Percentiles rank a stretch among this genome's conserved stretches.
phyloP scores from a whole-genome alignment of 2,329 filamentous ascomycete species.

The Arthrobotrys megalospora region DNA sequence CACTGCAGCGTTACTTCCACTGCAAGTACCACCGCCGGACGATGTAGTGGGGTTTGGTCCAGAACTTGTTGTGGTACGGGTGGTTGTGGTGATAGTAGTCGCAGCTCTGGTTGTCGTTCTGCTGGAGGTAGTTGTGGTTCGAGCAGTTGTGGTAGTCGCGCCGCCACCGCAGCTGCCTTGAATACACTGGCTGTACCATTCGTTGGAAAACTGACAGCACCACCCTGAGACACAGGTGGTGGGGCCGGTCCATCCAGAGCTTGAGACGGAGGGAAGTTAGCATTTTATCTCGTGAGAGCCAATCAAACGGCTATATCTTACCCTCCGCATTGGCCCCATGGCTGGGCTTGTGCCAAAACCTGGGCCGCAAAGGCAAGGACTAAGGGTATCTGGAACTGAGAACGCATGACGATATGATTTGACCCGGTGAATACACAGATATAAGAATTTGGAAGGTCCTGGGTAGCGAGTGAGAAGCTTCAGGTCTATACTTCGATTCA shows the following conservation, averaged over 20 bases:
- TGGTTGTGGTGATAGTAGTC: conserved; percentile 17
- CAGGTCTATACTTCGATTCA: neutral
- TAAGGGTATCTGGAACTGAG: conserved; percentile 19
- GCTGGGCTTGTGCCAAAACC: conserved; percentile 65
- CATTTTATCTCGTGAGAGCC: conserved; percentile 3
- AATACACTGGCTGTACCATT: conserved; percentile 69
- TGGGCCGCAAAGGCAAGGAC: conserved; percentile 23
- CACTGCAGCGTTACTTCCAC: conserved; percentile 57
- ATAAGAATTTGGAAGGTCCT: neutral
- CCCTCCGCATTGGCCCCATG: conserved; percentile 69
- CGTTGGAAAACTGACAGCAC: conserved; percentile 67
- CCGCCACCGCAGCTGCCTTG: conserved; percentile 24
- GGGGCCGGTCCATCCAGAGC: conserved; percentile 65
- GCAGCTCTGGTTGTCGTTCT: conserved; percentile 11
- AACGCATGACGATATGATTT: conserved; percentile 8
- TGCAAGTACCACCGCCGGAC: conserved; percentile 33
- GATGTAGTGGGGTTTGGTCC: conserved; percentile 25
- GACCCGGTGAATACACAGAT: neutral
- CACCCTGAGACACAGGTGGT: conserved; percentile 69
- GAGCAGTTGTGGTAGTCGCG: neutral
- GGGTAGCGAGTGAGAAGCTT: neutral
- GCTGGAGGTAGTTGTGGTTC: conserved; percentile 15
- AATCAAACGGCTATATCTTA: neutral
- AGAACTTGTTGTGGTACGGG: conserved; percentile 36
- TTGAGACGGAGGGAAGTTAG: neutral